Base-by-base conservation (phyloP, 768 basidiomycete genomes). In the Scleroderma citrinum region DNA sequence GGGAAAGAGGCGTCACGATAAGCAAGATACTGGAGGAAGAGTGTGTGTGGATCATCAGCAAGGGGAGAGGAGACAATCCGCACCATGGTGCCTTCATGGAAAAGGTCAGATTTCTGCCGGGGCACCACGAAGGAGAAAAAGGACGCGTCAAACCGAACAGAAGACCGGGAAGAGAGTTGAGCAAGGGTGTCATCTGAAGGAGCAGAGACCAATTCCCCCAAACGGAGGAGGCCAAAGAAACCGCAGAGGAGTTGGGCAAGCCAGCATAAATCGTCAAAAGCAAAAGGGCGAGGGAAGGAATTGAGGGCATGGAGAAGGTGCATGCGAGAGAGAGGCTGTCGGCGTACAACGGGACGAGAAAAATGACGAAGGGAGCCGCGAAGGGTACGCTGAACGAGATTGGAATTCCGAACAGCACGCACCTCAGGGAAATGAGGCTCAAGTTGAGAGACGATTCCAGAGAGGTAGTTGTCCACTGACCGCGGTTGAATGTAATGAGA, bases 1-100 rank as follows among this genome's bases (percentile, higher is more conserved):
- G 58, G 61, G 38, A 62, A 63, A 0, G 52, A 51, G 0, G 13
- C 14, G 47, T 72, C 66, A 1, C 67, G 60, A 7, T 44, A 48
- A 0, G 6, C 0, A 4, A 72, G 32, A 49, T 71, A 71, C 3
- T 20, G 1, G 21, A 16, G 1, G 51, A 69, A 64, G 11, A 23
- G n/a, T 0, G 1, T 7, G n/a, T 41, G 4, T 7, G 62, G 59
- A 42, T 68, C 55, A 26, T 29, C 30, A 0, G 1, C 10, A 0
- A 24, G 14, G 3, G 1, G 5, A 35, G 17, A 23, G 7, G 14
- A 14, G 17, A 39, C 29, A 31, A 64, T 47, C 5, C 50, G 24
- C 23, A 61, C 26, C 1, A 14, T 14, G 42, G 51, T 56, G 3
- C 62, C 62, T 31, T 59, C 56, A 32, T 53, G 60, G 21, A 41